Evolutionary conservation across 805 yeast species (phyloP), one percentile per base, ranked within the genome.

Genomic region (Alloascoidea hylecoeti): DNA sequence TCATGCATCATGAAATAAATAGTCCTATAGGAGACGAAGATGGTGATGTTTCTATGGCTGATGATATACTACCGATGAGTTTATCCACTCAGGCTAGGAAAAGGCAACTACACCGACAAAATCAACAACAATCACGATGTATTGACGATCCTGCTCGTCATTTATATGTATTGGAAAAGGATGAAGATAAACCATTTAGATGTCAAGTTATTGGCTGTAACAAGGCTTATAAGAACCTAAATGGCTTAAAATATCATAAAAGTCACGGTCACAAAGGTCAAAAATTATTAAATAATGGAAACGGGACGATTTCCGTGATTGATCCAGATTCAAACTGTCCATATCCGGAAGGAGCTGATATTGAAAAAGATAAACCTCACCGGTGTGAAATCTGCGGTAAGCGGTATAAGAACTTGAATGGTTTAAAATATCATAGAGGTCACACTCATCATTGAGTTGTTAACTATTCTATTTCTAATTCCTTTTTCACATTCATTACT

Each of bases 131-230:
- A n/a, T n/a, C 30, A 23, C 78, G 79, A 65, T 86, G 86, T 57
- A 88, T 92, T 37, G 96, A 89, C 58, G 97, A 89, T 57, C 98
- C 97, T 0, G 96, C 96, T 1, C 71, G 97, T 45, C 92, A 88
- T 53, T 61, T 89, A 42, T 89, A 92, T 53, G 95, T 88, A 19
- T 78, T 83, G 65, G 96, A 88, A 58, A 78, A 76, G 44, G 88
- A 83, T 41, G 9, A 9, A 23, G 96, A 88, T 48, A 78, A 92
- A 57, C 98, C 98, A 18, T 92, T 79, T 64, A 86, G 81, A 56
- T 92, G 98, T 63, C 98, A 97, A 0, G 98, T 92, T 34, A 82
- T 86, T 51, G 98, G 98, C 4, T 92, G 98, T 60, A 96, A 88
- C 49, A 92, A 92, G 65, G 88, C 89, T 18, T 92, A 92, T 59